A percentile compares a stretch with the other conserved stretches of the same genome.
Evolutionary conservation across 1,139 yeast genomes (phyloP).

Genomic region (Kurtzmaniella quercitrusa): DNA sequence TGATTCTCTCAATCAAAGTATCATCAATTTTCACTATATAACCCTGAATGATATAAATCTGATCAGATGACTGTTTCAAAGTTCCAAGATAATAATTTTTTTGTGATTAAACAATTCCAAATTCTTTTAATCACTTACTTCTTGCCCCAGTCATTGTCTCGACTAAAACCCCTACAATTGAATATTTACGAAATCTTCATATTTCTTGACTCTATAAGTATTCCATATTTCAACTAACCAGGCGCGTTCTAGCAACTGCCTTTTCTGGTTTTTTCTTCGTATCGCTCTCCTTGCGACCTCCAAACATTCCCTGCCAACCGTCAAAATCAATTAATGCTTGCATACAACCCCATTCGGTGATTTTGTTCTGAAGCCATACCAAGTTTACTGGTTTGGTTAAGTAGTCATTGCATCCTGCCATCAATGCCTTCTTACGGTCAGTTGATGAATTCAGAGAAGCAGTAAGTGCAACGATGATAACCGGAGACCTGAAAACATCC

Average conservation of each 20-base stretch:
- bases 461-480: conserved; percentile 91
- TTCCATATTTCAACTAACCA: not conserved
- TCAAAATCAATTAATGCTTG: conserved; percentile 96
- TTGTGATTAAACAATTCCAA: too few relatives aligned
- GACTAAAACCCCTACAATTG: not conserved
- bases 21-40: too few relatives aligned
- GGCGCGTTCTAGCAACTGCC: not conserved
- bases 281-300: not conserved
- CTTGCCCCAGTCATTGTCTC: too few relatives aligned
- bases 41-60: too few relatives aligned
- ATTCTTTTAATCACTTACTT: too few relatives aligned
- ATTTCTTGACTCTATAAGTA: not conserved
- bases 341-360: conserved; percentile 97
- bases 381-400: conserved; percentile 95
- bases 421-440: conserved; percentile 85
- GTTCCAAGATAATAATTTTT: too few relatives aligned
- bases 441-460: conserved; percentile 82
- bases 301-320: conserved; percentile 61
- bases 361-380: conserved; percentile 90
- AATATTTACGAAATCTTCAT: not conserved
- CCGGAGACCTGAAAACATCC: conserved; percentile 75
- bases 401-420: conserved; percentile 96
- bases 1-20: too few relatives aligned
- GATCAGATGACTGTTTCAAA: too few relatives aligned
- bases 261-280: not conserved